Percentiles rank a stretch among this genome's conserved stretches.
phyloP scores from a whole-genome alignment of 352 stramenopile genomes.

The Pythium insidiosum region DNA sequence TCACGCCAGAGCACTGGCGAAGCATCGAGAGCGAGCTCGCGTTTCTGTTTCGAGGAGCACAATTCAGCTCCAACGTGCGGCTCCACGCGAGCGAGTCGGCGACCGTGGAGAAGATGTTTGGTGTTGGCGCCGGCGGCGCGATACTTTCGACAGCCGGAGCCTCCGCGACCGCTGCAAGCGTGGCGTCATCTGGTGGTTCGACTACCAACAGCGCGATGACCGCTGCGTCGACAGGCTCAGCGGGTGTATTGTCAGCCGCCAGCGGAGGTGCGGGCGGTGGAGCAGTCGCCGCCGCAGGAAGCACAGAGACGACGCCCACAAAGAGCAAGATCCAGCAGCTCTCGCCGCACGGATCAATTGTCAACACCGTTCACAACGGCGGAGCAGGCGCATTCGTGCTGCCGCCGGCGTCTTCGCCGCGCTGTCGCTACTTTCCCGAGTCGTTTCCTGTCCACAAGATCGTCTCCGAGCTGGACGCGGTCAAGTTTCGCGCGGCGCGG shows the following conservation, averaged over 20 bases:
- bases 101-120: conserved; percentile 12
- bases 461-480: conserved; percentile 56
- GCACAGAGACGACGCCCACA: not conserved
- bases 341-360: conserved; percentile 14
- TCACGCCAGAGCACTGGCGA: conserved; percentile 42
- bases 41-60: conserved; percentile 64
- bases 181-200: not conserved
- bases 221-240: not conserved
- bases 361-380: not conserved
- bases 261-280: conserved; percentile 1
- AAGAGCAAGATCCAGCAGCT: conserved; percentile 41
- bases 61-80: conserved; percentile 62
- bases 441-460: conserved; percentile 56
- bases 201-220: conserved; percentile 3
- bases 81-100: conserved; percentile 16
- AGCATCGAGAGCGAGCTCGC: conserved; percentile 60
- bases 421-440: conserved; percentile 49
- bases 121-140: not conserved
- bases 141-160: not conserved
- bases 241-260: not conserved
- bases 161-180: not conserved
- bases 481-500: conserved; percentile 35
- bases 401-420: conserved; percentile 22
- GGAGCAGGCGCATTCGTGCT: conserved; percentile 33
- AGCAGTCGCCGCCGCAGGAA: not conserved